Percentiles rank a stretch among this genome's conserved stretches.
Evolutionary conservation across 2,329 filamentous ascomycete species (phyloP).

Genomic region (Aspergillus fischeri): DNA sequence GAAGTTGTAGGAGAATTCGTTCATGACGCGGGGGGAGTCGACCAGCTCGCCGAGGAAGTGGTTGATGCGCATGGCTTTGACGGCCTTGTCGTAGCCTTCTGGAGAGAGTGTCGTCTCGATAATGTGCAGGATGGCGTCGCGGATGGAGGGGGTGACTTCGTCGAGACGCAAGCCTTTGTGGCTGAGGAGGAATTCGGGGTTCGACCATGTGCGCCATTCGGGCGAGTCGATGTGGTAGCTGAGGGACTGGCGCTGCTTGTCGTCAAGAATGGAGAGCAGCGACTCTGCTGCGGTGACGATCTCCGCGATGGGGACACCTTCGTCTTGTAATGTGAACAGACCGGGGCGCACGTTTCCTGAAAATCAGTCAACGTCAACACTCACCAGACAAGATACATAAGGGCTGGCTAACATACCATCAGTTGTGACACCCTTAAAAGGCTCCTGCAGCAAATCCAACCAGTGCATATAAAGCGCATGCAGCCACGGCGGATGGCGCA

Average conservation of each 20-base stretch:
- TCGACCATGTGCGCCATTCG: conserved; percentile 68
- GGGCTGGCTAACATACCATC: conserved; percentile 49
- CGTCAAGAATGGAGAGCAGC: conserved; percentile 46
- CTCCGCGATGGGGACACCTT: conserved; percentile 55
- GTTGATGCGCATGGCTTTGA: conserved; percentile 69
- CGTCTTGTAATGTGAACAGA: conserved; percentile 60
- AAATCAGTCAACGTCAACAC: too few relatives aligned
- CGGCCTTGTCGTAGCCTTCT: conserved; percentile 67
- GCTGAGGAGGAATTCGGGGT: conserved; percentile 68
- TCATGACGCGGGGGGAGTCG: conserved; percentile 59
- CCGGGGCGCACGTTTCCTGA: conserved; percentile 49
- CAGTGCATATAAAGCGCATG: conserved; percentile 59
- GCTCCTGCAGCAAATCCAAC: conserved; percentile 56
- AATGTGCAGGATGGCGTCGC: conserved; percentile 52
- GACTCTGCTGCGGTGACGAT: conserved; percentile 53
- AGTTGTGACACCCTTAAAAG: conserved; percentile 66
- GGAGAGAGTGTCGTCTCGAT: conserved; percentile 59
- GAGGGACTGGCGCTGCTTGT: conserved; percentile 47
- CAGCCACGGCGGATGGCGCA: conserved; percentile 63
- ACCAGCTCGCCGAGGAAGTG: conserved; percentile 69
- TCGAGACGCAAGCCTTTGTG: conserved; percentile 68
- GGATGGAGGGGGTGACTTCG: conserved; percentile 48
- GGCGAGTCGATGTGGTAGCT: conserved; percentile 63
- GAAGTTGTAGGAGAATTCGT: conserved; percentile 74
- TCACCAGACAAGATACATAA: too few relatives aligned